These are phyloP conservation scores for Apiospora kogelbergensis DNA, from an alignment of 2,329 filamentous ascomycete species.

Conservation along the genomic window DNA sequence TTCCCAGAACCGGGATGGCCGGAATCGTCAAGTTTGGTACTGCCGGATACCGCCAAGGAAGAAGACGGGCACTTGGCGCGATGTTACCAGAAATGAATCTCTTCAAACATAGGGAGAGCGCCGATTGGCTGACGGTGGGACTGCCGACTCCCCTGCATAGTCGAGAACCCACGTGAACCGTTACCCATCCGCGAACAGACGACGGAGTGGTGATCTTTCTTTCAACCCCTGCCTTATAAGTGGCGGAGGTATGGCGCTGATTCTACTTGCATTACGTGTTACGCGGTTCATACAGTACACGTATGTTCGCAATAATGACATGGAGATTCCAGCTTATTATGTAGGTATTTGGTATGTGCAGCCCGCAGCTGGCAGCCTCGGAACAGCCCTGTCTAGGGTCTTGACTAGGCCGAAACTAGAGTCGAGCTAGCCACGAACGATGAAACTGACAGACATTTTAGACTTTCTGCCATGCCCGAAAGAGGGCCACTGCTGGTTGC, in stretches of 20 bases:
- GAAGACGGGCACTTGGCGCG: neutral
- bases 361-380: too few relatives aligned
- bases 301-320: too few relatives aligned
- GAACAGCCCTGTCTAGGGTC: too few relatives aligned
- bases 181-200: too few relatives aligned
- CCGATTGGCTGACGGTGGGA: neutral
- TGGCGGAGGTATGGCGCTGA: neutral
- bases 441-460: neutral
- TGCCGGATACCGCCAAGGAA: neutral
- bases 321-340: too few relatives aligned
- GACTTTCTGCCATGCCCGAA: neutral
- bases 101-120: neutral
- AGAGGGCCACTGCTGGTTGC: neutral
- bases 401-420: neutral
- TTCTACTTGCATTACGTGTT: neutral
- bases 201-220: too few relatives aligned
- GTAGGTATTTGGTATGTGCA: too few relatives aligned
- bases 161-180: neutral
- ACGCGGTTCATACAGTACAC: neutral
- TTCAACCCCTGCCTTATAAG: neutral
- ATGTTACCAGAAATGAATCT: neutral
- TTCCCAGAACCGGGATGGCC: neutral
- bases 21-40: neutral
- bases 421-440: neutral
- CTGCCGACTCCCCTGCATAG: neutral